Evolutionary conservation across 129 eudicot genomes (phyloP).

Genomic region (Flaveria sonorensis): DNA sequence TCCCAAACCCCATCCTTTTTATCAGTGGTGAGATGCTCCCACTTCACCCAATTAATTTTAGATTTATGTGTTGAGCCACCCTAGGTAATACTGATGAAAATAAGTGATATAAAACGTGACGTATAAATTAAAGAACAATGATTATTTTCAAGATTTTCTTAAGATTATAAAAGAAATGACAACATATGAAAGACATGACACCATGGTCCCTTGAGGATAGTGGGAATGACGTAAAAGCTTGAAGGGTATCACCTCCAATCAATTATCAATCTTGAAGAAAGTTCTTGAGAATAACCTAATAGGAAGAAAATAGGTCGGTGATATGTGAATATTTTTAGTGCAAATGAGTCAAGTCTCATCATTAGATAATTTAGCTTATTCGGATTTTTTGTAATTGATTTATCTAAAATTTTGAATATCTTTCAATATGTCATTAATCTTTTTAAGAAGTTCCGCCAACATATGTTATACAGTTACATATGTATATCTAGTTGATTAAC

Average conservation of each 20-base stretch:
- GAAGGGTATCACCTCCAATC: neutral
- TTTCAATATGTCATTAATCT: neutral
- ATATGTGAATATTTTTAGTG: neutral
- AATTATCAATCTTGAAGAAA: neutral
- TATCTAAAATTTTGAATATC: neutral
- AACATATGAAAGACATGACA: too few species aligned
- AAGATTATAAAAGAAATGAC: too few species aligned
- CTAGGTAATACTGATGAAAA: too few species aligned
- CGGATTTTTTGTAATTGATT: neutral
- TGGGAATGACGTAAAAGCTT: neutral
- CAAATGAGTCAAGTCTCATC: neutral
- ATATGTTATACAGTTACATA: neutral
- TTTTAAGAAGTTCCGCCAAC: neutral
- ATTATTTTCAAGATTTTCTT: too few species aligned
- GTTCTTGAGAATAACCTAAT: neutral
- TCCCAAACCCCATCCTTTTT: too few species aligned
- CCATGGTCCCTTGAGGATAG: too few species aligned
- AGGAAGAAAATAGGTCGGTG: neutral
- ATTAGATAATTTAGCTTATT: neutral
- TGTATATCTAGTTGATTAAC: neutral
- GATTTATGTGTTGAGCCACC: too few species aligned
- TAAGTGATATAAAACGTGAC: too few species aligned
- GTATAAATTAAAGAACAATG: too few species aligned
- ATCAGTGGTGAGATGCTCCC: too few species aligned
- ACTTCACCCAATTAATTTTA: too few species aligned